Conservation (phyloP, 257 asterid species). For the Solanum microdontum region DNA sequence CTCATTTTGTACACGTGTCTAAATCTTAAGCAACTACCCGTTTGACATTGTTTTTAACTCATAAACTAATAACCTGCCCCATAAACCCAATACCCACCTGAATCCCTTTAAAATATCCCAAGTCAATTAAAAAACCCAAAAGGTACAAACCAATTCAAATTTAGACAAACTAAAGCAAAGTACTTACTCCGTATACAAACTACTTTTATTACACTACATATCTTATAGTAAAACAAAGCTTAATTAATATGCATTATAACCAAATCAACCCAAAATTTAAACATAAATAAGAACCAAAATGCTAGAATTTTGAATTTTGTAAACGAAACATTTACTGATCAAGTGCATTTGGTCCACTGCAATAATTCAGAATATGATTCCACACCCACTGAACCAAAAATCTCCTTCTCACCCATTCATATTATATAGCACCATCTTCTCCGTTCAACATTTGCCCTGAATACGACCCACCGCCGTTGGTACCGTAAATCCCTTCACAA, state of each 20-base stretch:
- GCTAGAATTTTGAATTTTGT: neutral
- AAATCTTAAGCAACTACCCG: too few species aligned
- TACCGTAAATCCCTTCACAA: constrained; percentile 86
- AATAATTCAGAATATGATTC: constrained; percentile 61
- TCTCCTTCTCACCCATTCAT: constrained; percentile 77
- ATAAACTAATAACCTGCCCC: too few species aligned
- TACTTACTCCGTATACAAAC: neutral
- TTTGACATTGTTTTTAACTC: too few species aligned
- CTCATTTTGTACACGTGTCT: too few species aligned
- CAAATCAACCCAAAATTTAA: neutral
- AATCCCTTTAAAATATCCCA: too few species aligned
- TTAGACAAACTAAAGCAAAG: neutral
- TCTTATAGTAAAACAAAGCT: neutral
- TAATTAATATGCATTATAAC: neutral
- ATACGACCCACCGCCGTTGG: constrained; percentile 82
- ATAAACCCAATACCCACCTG: too few species aligned
- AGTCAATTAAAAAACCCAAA: too few species aligned
- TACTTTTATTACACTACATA: neutral
- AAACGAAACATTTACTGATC: constrained; percentile 52
- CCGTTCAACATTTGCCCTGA: constrained; percentile 77
- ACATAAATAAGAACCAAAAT: neutral
- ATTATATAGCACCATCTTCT: constrained; percentile 65
- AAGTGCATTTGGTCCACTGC: constrained; percentile 91
- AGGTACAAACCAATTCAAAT: neutral
- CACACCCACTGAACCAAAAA: constrained; percentile 93